phyloP scores from a whole-genome alignment of 306 rosid species.

The Quercus berberidifolia region DNA sequence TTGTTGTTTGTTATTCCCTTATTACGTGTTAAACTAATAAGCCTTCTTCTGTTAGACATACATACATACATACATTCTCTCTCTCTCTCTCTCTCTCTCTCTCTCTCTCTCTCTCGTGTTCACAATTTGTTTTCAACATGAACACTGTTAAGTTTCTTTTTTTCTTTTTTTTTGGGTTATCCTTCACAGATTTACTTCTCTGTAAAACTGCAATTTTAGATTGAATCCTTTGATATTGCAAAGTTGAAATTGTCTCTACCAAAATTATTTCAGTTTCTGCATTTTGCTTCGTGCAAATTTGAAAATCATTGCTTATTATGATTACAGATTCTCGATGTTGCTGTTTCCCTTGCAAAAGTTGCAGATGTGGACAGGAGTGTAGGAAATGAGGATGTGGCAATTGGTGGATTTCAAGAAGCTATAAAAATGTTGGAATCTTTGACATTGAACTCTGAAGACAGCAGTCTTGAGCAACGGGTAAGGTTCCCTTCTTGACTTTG shows the following conservation, averaged over 20 bases:
- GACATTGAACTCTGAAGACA: conserved; percentile 56
- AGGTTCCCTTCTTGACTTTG: conserved; percentile 7
- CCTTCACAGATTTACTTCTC: not conserved
- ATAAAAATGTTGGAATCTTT: conserved; percentile 67
- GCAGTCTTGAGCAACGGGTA: conserved; percentile 70
- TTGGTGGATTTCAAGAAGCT: conserved; percentile 79
- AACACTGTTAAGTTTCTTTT: not conserved
- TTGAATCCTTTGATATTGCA: not conserved
- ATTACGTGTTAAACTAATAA: not conserved
- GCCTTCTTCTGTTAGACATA: not conserved
- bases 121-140: not conserved
- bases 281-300: not conserved
- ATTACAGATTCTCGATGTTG: conserved; percentile 72
- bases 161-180: not conserved
- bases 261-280: conserved; percentile 20
- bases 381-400: conserved; percentile 73
- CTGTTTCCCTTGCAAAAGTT: conserved; percentile 90
- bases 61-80: not conserved
- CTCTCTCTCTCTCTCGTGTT: not conserved
- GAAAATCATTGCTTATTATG: conserved; percentile 3
- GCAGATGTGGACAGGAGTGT: conserved; percentile 88
- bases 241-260: not conserved
- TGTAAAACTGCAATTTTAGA: not conserved
- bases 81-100: too few relatives aligned
- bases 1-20: not conserved